Base-by-base conservation (phyloP, 2,329 filamentous ascomycete species). In the Epichloe aotearoae region DNA sequence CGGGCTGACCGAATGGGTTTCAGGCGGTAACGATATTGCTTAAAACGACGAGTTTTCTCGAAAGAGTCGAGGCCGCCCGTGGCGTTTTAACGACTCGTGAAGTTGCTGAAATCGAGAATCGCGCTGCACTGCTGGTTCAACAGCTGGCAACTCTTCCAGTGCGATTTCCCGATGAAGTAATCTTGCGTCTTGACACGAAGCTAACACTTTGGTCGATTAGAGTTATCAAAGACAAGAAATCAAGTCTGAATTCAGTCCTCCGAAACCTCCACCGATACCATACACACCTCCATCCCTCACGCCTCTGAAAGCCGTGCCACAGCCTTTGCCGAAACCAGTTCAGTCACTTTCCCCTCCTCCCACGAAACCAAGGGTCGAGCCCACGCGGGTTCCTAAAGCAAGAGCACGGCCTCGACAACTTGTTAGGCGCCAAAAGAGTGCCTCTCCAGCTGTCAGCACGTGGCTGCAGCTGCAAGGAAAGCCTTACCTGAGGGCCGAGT, bases 401-500 rank as follows among this genome's bases (percentile, higher is more conserved):
- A 42, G 46, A 40, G 15, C n/a, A 33, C 20, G 26, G 2, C 52
- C 10, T 12, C 48, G 39, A 43, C 26, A 30, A n/a, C 26, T 39
- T 30, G 46, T 47, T 8, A 20, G n/a, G 19, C 33, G 46, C 12
- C 30, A 30, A 23, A 47, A 47, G 17, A 12, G 42, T 40, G 17
- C 19, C 39, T 47, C 38, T 26, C 42, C 41, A 42, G 33, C 46
- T 44, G 34, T 19, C 20, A 37, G 45, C 20, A 49, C 48, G 11
- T 50, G 44, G 48, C 30, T 38, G 26, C 52, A 53, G 41, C 49
- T 51, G 20, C 41, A 42, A 30, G 34, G 23, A 14, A 56, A 58
- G 33, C 65, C 57, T 3, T 67, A 67, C 46, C 53, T 59, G 12
- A 55, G 56, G 8, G 56, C 57, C 3, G 37, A 51, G 34, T 57